A percentile compares a stretch with the other conserved stretches of the same genome.
These are phyloP conservation scores for Cornus kousa DNA, from an alignment of 148 eudicot genomes.

Conservation along the genomic window DNA sequence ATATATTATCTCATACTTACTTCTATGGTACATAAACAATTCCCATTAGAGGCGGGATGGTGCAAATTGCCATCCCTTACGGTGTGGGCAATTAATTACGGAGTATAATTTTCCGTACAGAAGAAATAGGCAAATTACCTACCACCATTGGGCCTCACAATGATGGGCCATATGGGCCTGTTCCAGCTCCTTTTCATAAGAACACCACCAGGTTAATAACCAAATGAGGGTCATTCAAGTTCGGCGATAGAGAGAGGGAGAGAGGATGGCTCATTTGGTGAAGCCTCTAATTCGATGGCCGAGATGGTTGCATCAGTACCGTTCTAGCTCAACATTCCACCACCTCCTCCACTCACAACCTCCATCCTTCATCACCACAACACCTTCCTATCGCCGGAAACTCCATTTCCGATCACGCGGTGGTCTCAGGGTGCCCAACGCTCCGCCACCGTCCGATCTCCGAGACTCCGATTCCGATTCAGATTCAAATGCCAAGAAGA, in stretches of 20 bases:
- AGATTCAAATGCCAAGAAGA: conserved; percentile 28
- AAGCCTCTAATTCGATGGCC: conserved; percentile 31
- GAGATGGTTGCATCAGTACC: conserved; percentile 18
- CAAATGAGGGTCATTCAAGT: too few species aligned
- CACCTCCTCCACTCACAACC: conserved; percentile 13
- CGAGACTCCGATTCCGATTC: conserved; percentile 6
- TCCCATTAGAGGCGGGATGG: too few species aligned
- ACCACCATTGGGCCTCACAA: too few species aligned
- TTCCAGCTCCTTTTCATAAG: too few species aligned
- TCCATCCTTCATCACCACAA: conserved; percentile 11
- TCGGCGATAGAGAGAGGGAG: neutral
- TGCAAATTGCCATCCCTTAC: too few species aligned
- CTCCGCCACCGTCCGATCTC: conserved; percentile 5
- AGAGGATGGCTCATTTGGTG: conserved; percentile 35
- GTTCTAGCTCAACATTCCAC: conserved; percentile 12
- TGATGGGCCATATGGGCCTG: too few species aligned
- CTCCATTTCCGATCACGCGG: conserved; percentile 38
- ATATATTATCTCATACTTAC: too few species aligned
- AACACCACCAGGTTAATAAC: too few species aligned
- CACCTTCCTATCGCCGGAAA: conserved; percentile 17
- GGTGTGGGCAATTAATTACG: too few species aligned
- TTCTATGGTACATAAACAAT: too few species aligned
- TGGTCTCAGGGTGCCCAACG: conserved; percentile 34
- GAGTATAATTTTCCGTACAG: too few species aligned
- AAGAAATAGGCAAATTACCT: too few species aligned